phyloP scores from a whole-genome alignment of 2,329 filamentous ascomycete species.

The Diaporthe helianthi region DNA sequence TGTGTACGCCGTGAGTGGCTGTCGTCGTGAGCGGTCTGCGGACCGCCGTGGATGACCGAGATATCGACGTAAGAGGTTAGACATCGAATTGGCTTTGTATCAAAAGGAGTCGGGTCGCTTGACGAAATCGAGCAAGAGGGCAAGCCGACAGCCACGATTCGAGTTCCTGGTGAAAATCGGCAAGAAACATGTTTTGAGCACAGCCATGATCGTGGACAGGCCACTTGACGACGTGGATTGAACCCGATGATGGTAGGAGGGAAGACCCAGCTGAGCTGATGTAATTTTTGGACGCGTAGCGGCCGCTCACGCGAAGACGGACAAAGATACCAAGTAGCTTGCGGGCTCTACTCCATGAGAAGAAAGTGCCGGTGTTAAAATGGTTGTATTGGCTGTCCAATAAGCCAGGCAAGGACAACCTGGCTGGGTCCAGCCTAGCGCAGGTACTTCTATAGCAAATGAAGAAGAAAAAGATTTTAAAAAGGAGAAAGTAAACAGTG shows the following conservation, averaged over 20 bases:
- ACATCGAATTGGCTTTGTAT: background rate
- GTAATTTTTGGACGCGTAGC: constrained; percentile 4
- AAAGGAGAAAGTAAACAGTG: background rate
- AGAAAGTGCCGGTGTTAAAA: background rate
- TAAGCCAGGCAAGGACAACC: background rate
- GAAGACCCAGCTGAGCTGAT: background rate
- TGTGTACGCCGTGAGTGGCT: background rate
- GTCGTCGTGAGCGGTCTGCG: background rate
- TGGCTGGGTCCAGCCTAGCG: background rate
- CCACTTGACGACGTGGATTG: background rate
- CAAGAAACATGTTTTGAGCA: background rate
- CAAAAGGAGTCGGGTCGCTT: background rate
- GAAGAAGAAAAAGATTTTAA: background rate
- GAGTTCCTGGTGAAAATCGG: background rate
- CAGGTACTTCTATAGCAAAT: background rate
- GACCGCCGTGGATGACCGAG: background rate
- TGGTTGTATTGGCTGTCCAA: background rate
- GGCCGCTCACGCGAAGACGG: background rate
- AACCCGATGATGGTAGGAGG: background rate
- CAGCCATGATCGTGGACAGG: background rate
- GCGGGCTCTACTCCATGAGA: background rate
- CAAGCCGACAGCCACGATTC: background rate
- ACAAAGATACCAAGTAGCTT: constrained; percentile 7
- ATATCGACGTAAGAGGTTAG: background rate
- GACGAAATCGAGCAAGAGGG: background rate